A percentile compares a stretch with the other conserved stretches of the same genome.
phyloP scores from a whole-genome alignment of 1,284 basidiomycete genomes.

The Pyrrhoderma noxium region DNA sequence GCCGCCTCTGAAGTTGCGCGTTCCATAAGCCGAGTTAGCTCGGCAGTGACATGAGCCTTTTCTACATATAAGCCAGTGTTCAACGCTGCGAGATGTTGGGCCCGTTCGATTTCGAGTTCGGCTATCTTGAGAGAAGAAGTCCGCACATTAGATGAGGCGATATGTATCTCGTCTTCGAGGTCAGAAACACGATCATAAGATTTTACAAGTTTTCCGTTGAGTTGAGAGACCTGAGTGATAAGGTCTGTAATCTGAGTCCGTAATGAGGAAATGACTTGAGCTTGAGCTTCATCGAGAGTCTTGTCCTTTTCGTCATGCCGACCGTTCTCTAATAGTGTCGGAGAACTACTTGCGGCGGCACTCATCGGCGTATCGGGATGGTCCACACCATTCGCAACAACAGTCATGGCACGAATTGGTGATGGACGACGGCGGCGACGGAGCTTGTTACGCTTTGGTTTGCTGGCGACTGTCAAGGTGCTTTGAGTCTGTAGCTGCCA shows the following conservation, averaged over 20 bases:
- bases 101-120: slow-evolving; percentile 67
- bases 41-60: slow-evolving; percentile 81
- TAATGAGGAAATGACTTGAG: slow-evolving; percentile 70
- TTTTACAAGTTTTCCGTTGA: slow-evolving; percentile 88
- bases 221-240: slow-evolving; percentile 81
- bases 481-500: slow-evolving; percentile 10
- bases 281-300: slow-evolving; percentile 47
- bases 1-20: slow-evolving; percentile 91
- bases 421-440: slow-evolving; percentile 15
- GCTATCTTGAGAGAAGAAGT: slow-evolving; percentile 55
- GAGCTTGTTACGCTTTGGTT: slow-evolving; percentile 16
- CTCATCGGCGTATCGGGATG: not conserved
- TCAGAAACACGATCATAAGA: slow-evolving; percentile 90
- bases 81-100: slow-evolving; percentile 71
- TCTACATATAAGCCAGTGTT: slow-evolving; percentile 91
- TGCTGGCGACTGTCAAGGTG: slow-evolving; percentile 13
- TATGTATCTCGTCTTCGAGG: slow-evolving; percentile 86
- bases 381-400: slow-evolving; percentile 7
- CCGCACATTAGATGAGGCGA: slow-evolving; percentile 51
- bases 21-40: slow-evolving; percentile 92
- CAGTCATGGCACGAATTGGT: slow-evolving; percentile 12
- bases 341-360: slow-evolving; percentile 10
- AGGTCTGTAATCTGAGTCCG: slow-evolving; percentile 80
- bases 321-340: slow-evolving; percentile 10
- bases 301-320: slow-evolving; percentile 2